Conservation (phyloP, 2,329 filamentous ascomycete genomes). For the Fusarium pilosicola region DNA sequence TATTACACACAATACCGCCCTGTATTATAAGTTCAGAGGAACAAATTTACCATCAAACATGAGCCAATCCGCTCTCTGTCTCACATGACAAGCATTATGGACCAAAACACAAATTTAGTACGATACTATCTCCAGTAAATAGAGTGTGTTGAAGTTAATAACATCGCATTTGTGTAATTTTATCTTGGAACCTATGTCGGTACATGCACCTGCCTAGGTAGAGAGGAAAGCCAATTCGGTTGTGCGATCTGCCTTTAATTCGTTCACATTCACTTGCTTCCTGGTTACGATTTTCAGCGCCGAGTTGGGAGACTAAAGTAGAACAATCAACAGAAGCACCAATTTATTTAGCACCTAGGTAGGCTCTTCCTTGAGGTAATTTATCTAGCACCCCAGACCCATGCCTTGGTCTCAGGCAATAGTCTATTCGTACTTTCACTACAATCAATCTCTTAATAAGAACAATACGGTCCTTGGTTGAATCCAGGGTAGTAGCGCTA, state of each 20-base stretch:
- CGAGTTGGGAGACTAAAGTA: neutral
- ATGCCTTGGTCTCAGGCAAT: neutral
- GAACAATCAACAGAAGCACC: neutral
- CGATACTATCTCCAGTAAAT: neutral
- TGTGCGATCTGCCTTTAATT: neutral
- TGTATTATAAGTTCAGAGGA: neutral
- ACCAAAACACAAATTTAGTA: neutral
- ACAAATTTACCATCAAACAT: neutral
- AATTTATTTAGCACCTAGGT: neutral
- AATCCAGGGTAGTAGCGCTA: constrained; percentile 17
- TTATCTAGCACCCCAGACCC: neutral
- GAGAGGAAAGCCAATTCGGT: neutral
- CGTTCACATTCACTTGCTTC: too few species aligned
- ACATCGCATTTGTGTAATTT: neutral
- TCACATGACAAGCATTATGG: neutral
- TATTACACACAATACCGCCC: neutral
- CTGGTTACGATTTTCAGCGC: neutral
- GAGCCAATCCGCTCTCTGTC: neutral
- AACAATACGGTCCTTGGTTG: neutral
- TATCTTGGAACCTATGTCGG: neutral
- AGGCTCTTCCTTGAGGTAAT: too few species aligned
- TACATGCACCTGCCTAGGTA: neutral
- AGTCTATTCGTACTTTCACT: neutral
- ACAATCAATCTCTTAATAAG: neutral
- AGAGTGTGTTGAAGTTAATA: neutral